Evolutionary conservation across 306 rosid species (phyloP).

Genomic region (Acacia melanoxylon): DNA sequence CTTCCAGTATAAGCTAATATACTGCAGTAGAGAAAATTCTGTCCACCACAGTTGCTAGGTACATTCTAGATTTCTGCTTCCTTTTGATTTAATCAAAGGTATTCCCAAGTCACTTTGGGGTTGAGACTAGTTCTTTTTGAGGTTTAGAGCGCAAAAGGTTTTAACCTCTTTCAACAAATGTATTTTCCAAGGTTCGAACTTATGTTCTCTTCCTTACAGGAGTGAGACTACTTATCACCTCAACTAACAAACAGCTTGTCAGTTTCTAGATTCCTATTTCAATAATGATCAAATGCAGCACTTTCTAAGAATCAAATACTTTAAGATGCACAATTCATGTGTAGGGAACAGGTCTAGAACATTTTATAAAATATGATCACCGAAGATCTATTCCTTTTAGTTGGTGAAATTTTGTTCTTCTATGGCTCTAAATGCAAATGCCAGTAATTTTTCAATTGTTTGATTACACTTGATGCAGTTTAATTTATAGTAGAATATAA

Average conservation of each 20-base stretch:
- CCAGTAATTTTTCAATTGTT: background rate
- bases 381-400: background rate
- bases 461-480: background rate
- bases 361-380: background rate
- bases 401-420: conserved; percentile 9
- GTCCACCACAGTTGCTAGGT: background rate
- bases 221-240: no score
- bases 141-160: no score
- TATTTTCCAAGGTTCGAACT: accelerated
- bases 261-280: background rate
- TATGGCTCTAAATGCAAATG: background rate
- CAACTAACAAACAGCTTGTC: no score
- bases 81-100: no score
- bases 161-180: no score
- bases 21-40: background rate
- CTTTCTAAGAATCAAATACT: background rate
- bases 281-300: background rate
- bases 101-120: no score
- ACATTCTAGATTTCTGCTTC: background rate
- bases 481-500: no score
- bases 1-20: background rate
- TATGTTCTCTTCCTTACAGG: no score
- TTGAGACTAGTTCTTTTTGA: no score
- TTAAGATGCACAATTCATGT: background rate
- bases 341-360: background rate